Conservation (phyloP, 2,329 filamentous ascomycete species). For the Trichoderma atroviride region DNA sequence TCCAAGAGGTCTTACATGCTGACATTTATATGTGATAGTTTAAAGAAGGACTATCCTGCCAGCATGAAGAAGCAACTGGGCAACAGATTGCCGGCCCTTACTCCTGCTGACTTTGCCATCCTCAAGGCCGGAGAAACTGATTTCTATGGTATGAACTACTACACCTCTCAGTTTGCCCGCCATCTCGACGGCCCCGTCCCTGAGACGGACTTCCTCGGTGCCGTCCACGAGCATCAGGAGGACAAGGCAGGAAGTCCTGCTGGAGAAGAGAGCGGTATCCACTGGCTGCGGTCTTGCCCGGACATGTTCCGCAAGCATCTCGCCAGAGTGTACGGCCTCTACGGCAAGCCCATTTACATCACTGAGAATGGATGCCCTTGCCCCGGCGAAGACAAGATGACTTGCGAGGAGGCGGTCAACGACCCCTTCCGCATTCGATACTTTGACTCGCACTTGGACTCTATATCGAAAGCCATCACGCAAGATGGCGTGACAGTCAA, state of each 20-base stretch:
- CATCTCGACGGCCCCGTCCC: constrained; percentile 34
- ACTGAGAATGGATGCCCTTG: constrained; percentile 43
- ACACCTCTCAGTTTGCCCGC: constrained; percentile 43
- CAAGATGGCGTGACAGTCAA: constrained; percentile 38
- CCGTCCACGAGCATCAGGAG: constrained; percentile 38
- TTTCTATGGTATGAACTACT: constrained; percentile 48
- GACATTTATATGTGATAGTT: constrained; percentile 7
- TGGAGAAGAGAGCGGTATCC: constrained; percentile 39
- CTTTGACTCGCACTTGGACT: constrained; percentile 44
- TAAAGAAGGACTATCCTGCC: constrained; percentile 40
- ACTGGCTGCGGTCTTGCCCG: constrained; percentile 41
- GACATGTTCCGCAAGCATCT: constrained; percentile 38
- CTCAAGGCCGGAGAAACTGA: constrained; percentile 34
- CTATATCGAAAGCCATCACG: constrained; percentile 38
- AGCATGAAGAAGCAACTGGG: constrained; percentile 43
- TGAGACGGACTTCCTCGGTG: constrained; percentile 40
- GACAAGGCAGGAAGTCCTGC: constrained; percentile 37
- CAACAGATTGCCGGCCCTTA: constrained; percentile 37
- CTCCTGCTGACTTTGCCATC: constrained; percentile 34
- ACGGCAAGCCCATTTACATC: constrained; percentile 37
- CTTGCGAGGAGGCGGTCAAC: constrained; percentile 35
- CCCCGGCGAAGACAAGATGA: constrained; percentile 41
- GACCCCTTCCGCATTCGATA: constrained; percentile 44
- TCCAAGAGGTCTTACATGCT: neutral
- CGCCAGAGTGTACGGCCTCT: constrained; percentile 33